Base-by-base conservation (phyloP, 345 rosid species). In the Arabis alpina region DNA sequence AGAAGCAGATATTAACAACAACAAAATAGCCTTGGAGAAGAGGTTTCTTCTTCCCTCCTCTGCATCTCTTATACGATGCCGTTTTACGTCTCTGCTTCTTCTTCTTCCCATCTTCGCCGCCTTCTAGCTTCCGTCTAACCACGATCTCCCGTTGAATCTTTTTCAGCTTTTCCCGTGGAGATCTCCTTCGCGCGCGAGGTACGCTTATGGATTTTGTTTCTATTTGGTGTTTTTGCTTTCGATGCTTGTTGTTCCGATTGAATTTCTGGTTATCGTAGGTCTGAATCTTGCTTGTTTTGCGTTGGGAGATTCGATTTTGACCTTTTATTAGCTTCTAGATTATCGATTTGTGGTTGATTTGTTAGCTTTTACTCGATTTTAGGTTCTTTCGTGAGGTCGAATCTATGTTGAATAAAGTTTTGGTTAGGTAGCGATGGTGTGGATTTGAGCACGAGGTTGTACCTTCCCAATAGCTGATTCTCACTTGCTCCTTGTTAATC, bases 21-120 rank as follows among this genome's bases (percentile, higher is more conserved):
- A 36, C 1, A 8, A 8, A 36, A 36, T 52, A 71, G 62, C 61
- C 82, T 83, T 81, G 83, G 79, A 64, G 77, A 77, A 78, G 81
- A 80, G 76, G 71, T 70, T 36, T 50, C 57, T 23, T 66, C 71
- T 43, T 19, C 23, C 23, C 23, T 19, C 23, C 23, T 19, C 23
- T 19, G 23, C 23, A 19, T 19, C 23, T 19, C 23, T 19, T 19
- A 19, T 19, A 19, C 23, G 23, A 19, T 19, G 23, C 23, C 23
- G 23, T 19, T 19, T 19, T 1, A 19, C 23, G 23, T 19, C 23
- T 19, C 23, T 19, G 23, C 23, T 19, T 19, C 23, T 19, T 19
- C 23, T 19, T 19, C 23, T 19, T 19, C 30, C 7, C 42, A 27
- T 34, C 42, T 9, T 52, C 72, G 13, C 65, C 64, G 44, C 47